phyloP scores from a whole-genome alignment of 2,329 filamentous ascomycete genomes.

The Coniochaeta hoffmannii region DNA sequence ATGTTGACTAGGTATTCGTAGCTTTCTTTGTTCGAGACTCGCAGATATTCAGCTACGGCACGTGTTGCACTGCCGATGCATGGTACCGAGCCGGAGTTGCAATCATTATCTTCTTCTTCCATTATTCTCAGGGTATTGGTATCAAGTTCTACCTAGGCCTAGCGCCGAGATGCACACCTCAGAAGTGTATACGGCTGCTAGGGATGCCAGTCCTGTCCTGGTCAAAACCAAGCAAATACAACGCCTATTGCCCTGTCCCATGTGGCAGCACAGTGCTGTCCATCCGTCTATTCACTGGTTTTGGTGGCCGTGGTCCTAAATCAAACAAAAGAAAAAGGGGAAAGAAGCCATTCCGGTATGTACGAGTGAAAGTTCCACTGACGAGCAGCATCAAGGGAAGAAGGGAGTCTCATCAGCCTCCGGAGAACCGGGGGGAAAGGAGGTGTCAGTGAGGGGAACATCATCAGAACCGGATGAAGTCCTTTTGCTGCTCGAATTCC shows the following conservation, averaged over 20 bases:
- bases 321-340: background rate
- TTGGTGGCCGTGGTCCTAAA: background rate
- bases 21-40: no score
- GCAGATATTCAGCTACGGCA: background rate
- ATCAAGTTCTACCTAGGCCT: constrained; percentile 1
- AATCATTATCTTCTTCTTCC: constrained; percentile 1
- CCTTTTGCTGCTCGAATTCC: constrained; percentile 50
- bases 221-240: background rate
- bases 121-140: background rate
- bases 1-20: background rate
- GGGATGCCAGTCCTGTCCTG: background rate
- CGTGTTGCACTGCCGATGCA: background rate
- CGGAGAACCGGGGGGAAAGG: constrained; percentile 4
- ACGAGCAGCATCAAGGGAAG: background rate
- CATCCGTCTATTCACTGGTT: background rate
- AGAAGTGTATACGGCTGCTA: background rate
- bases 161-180: background rate
- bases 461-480: constrained; percentile 47
- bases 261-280: background rate
- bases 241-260: background rate
- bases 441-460: constrained; percentile 14
- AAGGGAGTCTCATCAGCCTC: no score
- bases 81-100: background rate
- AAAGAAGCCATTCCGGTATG: background rate
- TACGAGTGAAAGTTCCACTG: background rate